A percentile compares a stretch with the other conserved stretches of the same genome.
Evolutionary conservation across 495 filamentous ascomycete genomes (phyloP).

Genomic region (Chlorociboria aeruginascens): DNA sequence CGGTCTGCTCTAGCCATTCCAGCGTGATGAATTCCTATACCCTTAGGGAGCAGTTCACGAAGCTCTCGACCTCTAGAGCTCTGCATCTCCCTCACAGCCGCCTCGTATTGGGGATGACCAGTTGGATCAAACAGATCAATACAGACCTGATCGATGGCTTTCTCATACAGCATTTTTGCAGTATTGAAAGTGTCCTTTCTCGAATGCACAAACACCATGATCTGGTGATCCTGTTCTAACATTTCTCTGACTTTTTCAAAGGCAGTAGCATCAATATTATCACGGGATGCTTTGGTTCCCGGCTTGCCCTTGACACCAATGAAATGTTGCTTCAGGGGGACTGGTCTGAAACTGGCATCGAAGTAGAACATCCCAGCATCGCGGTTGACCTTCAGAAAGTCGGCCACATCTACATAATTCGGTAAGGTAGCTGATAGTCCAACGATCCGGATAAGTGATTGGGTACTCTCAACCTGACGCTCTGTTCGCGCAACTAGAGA

Average conservation of each 20-base stretch:
- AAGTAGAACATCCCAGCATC: slow-evolving; percentile 94
- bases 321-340: slow-evolving; percentile 95
- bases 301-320: slow-evolving; percentile 90
- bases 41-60: slow-evolving; percentile 76
- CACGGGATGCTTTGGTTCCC: slow-evolving; percentile 61
- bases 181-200: slow-evolving; percentile 87
- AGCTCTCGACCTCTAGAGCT: slow-evolving; percentile 73
- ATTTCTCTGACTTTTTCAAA: slow-evolving; percentile 95
- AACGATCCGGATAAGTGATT: slow-evolving; percentile 91
- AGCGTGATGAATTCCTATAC: slow-evolving; percentile 90
- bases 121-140: slow-evolving; percentile 73
- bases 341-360: slow-evolving; percentile 87
- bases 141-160: slow-evolving; percentile 68
- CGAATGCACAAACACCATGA: slow-evolving; percentile 99
- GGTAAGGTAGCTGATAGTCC: slow-evolving; percentile 91
- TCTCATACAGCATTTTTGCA: slow-evolving; percentile 72
- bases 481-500: slow-evolving; percentile 89
- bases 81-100: slow-evolving; percentile 69
- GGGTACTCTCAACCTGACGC: slow-evolving; percentile 93
- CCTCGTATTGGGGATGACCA: slow-evolving; percentile 54
- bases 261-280: slow-evolving; percentile 73
- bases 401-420: slow-evolving; percentile 92
- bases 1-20: slow-evolving; percentile 88
- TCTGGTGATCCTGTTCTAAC: slow-evolving; percentile 76
- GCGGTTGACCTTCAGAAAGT: slow-evolving; percentile 92